Base-by-base conservation (phyloP, 768 basidiomycete species). In the Phlebiopsis flavidoalba region DNA sequence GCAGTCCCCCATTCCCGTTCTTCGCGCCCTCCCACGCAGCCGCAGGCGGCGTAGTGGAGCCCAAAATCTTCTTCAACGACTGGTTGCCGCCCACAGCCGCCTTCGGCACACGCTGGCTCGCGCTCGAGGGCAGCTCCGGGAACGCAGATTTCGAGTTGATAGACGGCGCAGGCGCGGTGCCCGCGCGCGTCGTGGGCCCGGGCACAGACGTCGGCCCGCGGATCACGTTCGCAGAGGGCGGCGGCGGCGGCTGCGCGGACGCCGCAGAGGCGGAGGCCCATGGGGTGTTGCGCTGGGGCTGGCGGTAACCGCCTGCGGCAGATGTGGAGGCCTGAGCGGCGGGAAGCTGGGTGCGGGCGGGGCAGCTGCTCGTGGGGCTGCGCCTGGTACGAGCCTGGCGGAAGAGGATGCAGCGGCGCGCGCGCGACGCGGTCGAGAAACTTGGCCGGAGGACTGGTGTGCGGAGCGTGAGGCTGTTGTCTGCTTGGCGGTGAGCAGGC, bases 401-500 rank as follows among this genome's bases (percentile, higher is more conserved):
- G 78, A 74, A 43, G 12, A 12, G 2, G 78, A 55, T 0, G 75
- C 70, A 0, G 93, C 95, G 0, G 92, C 94, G 62, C 83, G 83
- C 7, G 92, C 94, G 24, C 96, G 93, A 15, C 94, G 86, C 64
- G 94, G 92, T 31, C 26, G 26, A 86, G 83, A 93, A 0, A 96
- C 81, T 62, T 87, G 83, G 54, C 87, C 78, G 1, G 88, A 85
- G 2, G 84, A 78, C 61, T 79, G 78, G 31, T 79, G 76, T 11
- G 83, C 80, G 1, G 84, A 80, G 8, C 83, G 80, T 0, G 83
- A 75, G 1, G 83, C 77, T 0, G 90, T 89, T 1, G 83, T 82
- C 60, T 91, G 83, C 70, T 95, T 94, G 37, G 88, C 91, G 65
- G 89, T 91, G 59, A 97, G 77, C 36, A 93, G 88, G 3, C 91